Evolutionary conservation across 768 basidiomycete genomes (phyloP), one percentile per base, ranked within the genome.

Genomic region (Strobilomyces echinocephalus): DNA sequence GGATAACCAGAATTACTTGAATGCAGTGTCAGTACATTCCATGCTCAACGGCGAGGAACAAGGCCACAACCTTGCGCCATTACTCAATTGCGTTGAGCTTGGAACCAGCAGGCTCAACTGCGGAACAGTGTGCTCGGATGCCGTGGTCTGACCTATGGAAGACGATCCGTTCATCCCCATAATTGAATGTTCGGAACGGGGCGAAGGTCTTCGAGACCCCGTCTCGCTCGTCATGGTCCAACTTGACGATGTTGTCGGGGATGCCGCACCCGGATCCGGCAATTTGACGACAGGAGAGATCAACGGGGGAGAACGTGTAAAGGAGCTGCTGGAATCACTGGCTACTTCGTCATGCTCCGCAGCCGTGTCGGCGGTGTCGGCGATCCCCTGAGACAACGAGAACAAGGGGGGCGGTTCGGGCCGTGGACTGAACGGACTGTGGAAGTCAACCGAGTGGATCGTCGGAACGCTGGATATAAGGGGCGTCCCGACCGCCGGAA

Each of bases 401-500:
- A 62, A 58, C 31, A 61, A 39, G 1, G 56, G 12, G 12, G 60
- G 48, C 15, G 55, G 50, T 36, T 65, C 68, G 26, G 61, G 62
- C 10, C 68, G 65, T 14, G 68, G 68, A 30, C 68, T 69, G 47
- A 71, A 71, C 5, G 62, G 69, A 36, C 60, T 62, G 8, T 54
- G 56, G 12, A 53, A 47, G 43, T 64, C 55, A 16, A 34, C 50
- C 0, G 65, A 59, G 36, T 33, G 53, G 28, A 56, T 50, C 7
- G 56, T 54, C 49, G 51, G 55, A 3, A 53, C 26, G 30, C 49
- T 43, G 12, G 63, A 60, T 39, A 61, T 33, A n/a, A 58, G 50
- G 20, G 68, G 68, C 30, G 69, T 69, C 39, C 68, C 68, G 6
- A 69, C 65, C 16, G 55, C 51, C 2, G 68, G 68, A 48, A 69